These are phyloP conservation scores for Solanum chmielewskii DNA, from an alignment of 257 asterid species.

Conservation along the genomic window DNA sequence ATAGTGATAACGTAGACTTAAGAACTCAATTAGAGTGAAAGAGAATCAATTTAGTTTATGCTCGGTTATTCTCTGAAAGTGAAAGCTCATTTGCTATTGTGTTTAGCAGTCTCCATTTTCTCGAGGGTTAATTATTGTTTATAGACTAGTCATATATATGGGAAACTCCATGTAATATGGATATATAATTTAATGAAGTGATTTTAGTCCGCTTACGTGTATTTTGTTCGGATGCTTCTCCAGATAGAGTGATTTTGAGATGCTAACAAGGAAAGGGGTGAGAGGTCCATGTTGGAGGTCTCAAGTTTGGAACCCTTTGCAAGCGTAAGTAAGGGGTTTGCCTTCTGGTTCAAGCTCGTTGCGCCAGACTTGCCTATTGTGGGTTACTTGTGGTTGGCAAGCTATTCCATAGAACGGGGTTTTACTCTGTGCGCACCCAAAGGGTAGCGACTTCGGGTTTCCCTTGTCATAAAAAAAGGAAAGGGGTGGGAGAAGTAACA, in stretches of 20 bases:
- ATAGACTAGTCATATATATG: background rate
- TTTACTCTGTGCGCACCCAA: too few relatives aligned
- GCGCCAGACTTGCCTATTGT: too few relatives aligned
- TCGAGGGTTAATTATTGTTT: background rate
- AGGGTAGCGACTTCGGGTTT: too few relatives aligned
- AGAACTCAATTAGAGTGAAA: background rate
- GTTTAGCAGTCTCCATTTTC: background rate
- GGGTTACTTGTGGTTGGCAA: too few relatives aligned
- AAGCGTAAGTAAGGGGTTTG: too few relatives aligned
- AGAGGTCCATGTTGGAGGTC: background rate
- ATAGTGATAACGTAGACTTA: background rate
- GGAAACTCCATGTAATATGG: background rate
- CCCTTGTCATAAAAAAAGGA: too few relatives aligned
- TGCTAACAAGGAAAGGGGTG: background rate
- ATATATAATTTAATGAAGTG: background rate
- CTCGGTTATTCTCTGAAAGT: constrained; percentile 34
- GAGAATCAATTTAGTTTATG: background rate
- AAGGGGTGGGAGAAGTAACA: background rate
- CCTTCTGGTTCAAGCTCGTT: too few relatives aligned
- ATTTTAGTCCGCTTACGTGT: background rate
- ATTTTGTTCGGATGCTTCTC: background rate
- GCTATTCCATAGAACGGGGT: too few relatives aligned
- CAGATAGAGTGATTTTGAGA: background rate
- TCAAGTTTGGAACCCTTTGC: too few relatives aligned
- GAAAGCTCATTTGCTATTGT: background rate